Conservation (phyloP, 768 basidiomycete species). For the Sporobolomyces pararoseus region DNA sequence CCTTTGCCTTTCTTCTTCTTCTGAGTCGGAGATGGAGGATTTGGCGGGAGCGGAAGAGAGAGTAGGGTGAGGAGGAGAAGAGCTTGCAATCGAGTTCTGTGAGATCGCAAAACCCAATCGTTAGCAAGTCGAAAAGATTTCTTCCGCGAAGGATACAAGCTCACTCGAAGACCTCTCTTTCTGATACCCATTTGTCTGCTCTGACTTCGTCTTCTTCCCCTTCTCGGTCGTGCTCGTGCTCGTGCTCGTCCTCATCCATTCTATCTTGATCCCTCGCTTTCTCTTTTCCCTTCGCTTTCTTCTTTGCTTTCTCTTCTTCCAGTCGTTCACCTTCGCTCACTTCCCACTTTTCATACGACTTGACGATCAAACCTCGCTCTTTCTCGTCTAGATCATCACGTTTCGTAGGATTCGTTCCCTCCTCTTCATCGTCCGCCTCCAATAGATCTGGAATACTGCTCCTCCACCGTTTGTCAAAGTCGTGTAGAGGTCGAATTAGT, state of each 20-base stretch:
- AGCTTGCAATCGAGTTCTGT: constrained; percentile 37
- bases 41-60: constrained; percentile 3
- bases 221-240: background rate
- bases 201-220: constrained; percentile 1
- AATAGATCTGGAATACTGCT: background rate
- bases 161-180: constrained; percentile 23
- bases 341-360: constrained; percentile 17
- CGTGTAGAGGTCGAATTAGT: constrained; percentile 25
- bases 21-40: background rate
- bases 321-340: constrained; percentile 1
- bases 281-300: constrained; percentile 27
- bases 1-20: constrained; percentile 37
- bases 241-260: constrained; percentile 4
- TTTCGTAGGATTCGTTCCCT: background rate
- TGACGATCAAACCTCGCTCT: background rate
- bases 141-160: background rate
- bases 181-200: constrained; percentile 10
- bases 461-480: constrained; percentile 33
- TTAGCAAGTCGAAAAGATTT: no score
- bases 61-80: constrained; percentile 35
- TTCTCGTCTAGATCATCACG: background rate
- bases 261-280: constrained; percentile 14
- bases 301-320: constrained; percentile 11
- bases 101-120: no score
- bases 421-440: background rate